Evolutionary conservation across 2,329 filamentous ascomycete genomes (phyloP), one percentile per base, ranked within the genome.

Genomic region (Penicillium sp.): DNA sequence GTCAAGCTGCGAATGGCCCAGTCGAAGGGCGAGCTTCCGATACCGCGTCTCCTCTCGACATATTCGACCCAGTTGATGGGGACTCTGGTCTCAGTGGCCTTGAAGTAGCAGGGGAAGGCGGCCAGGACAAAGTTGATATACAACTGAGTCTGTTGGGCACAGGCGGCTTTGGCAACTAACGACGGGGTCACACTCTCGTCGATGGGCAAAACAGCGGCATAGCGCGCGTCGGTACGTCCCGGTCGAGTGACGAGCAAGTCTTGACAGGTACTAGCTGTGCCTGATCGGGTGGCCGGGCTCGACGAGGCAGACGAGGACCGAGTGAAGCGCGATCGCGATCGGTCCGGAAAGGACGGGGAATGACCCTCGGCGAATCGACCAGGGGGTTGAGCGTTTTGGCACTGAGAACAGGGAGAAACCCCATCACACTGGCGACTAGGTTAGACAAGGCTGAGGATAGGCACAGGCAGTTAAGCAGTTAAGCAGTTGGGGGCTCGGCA

Each of bases 391-490:
- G 62, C 60, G 33, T 58, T 60, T 47, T 55, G 56, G 51, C 70
- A 73, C 49, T 66, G 67, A 13, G 63, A 58, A 49, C 68, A 71
- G 27, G 65, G 60, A 10, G 61, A 57, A 23, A 57, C 60, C 33
- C 62, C 61, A 53, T 69, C 66, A 52, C 67, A 71, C 65, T 69
- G 47, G 24, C 13, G 15, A 10, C 10, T 17, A 26, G 13, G 41
- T 49, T 18, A 52, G 53, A 49, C 24, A 46, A 40, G 15, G 12
- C 17, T 3, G n/a, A 26, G 7, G 8, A 32, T 27, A 20, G 21
- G 18, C 8, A 21, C 3, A 20, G 13, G 17, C 6, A 36, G 18
- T 34, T 2, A 4, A 36, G 4, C 33, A 21, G 18, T 20, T 21
- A 17, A 4, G 21, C 12, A 13, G 10, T 8, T 21, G 18, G 18